Conservation (phyloP, 345 rosid genomes). For the Citrus unshiu region DNA sequence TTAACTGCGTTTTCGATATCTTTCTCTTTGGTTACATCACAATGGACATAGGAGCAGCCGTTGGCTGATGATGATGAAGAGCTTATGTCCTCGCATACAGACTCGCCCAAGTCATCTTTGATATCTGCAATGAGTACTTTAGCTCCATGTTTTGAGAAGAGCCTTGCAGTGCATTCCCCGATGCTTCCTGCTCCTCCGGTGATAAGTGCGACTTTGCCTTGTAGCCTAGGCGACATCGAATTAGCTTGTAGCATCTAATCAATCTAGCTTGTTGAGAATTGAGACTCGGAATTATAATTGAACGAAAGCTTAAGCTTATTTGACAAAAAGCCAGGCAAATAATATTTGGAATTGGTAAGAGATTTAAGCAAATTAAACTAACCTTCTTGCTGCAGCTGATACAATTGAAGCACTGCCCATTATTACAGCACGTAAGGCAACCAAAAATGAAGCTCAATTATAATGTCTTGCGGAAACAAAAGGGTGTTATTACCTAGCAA, state of each 20-base stretch:
- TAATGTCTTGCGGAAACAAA: too few relatives aligned
- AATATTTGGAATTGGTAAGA: neutral
- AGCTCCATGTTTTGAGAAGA: conserved; percentile 17
- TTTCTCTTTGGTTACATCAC: conserved; percentile 17
- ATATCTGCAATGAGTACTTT: conserved; percentile 17
- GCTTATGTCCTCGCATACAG: conserved; percentile 2
- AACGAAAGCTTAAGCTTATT: neutral
- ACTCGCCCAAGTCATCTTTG: conserved; percentile 13
- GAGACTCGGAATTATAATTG: too few relatives aligned
- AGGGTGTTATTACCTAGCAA: too few relatives aligned
- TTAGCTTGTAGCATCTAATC: neutral
- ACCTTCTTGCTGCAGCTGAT: neutral
- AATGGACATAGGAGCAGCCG: conserved; percentile 14
- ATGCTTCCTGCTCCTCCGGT: conserved; percentile 26
- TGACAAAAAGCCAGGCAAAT: neutral
- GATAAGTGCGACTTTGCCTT: conserved; percentile 15
- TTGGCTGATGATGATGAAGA: neutral
- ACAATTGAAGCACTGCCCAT: neutral
- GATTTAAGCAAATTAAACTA: neutral
- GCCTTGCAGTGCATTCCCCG: conserved; percentile 13
- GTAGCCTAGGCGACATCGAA: neutral
- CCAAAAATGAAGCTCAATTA: neutral
- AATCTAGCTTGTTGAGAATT: neutral
- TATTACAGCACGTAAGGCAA: neutral
- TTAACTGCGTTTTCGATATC: conserved; percentile 6